These are phyloP conservation scores for Aspergillus piperis DNA, from an alignment of 2,329 filamentous ascomycete species.

Conservation along the genomic window DNA sequence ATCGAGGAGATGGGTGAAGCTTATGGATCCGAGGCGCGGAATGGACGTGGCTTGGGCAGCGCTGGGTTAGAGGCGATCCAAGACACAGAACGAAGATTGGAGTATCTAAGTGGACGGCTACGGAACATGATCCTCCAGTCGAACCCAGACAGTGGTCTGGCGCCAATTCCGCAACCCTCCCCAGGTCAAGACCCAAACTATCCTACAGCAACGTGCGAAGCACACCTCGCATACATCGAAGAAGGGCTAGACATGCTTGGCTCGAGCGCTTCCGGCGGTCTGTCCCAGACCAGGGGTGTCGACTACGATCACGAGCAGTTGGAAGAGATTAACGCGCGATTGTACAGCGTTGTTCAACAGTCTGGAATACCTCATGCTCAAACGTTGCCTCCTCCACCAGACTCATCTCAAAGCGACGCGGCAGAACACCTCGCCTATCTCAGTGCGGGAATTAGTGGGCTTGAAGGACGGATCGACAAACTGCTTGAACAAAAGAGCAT, in stretches of 20 bases:
- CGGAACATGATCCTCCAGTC: conserved; percentile 63
- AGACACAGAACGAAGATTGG: conserved; percentile 66
- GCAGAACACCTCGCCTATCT: conserved; percentile 75
- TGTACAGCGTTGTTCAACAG: conserved; percentile 60
- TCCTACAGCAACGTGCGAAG: conserved; percentile 41
- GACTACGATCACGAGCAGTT: conserved; percentile 56
- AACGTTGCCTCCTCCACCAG: conserved; percentile 60
- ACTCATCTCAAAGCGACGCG: conserved; percentile 57
- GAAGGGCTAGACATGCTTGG: conserved; percentile 63
- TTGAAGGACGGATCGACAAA: conserved; percentile 74
- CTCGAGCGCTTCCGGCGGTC: conserved; percentile 44
- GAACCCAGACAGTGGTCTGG: conserved; percentile 38
- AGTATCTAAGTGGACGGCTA: conserved; percentile 66
- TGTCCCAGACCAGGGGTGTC: conserved; percentile 7
- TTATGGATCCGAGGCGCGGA: conserved; percentile 29
- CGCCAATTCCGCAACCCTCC: conserved; percentile 38
- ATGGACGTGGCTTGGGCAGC: conserved; percentile 15
- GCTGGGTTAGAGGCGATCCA: conserved; percentile 53
- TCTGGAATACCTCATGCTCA: conserved; percentile 47
- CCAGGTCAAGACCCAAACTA: conserved; percentile 29
- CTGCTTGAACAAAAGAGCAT: conserved; percentile 87
- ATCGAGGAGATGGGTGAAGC: conserved; percentile 64
- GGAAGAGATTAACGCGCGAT: conserved; percentile 63
- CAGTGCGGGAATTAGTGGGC: conserved; percentile 72
- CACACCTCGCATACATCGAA: conserved; percentile 72